A percentile compares a stretch with the other conserved stretches of the same genome.
These are phyloP conservation scores for Xylaria digitata DNA, from an alignment of 2,329 filamentous ascomycete species.

Conservation along the genomic window DNA sequence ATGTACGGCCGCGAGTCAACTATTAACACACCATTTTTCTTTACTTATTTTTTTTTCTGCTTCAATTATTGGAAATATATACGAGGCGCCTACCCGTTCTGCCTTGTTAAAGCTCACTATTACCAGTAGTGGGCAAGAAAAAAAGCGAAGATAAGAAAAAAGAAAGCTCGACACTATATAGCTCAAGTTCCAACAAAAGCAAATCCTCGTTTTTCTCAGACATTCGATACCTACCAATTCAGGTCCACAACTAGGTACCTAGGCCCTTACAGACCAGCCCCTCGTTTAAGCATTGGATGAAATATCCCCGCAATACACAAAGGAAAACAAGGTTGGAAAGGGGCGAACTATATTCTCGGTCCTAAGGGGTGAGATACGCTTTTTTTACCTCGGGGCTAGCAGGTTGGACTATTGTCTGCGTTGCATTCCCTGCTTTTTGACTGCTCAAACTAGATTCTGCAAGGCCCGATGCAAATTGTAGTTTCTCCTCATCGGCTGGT, in stretches of 20 bases:
- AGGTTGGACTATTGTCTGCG: not conserved
- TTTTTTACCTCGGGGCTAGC: constrained; percentile 3
- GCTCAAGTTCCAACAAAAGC: not conserved
- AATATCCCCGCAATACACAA: not conserved
- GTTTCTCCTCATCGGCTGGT: not conserved
- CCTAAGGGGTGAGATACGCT: not conserved
- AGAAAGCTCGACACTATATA: not conserved
- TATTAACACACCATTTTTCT: no score
- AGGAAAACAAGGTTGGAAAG: constrained; percentile 7
- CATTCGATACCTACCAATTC: not conserved
- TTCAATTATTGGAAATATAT: not conserved
- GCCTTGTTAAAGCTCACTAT: not conserved
- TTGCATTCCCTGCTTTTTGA: not conserved
- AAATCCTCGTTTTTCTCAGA: not conserved
- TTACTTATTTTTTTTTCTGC: not conserved
- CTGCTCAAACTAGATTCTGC: not conserved
- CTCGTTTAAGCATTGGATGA: not conserved
- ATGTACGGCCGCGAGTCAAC: not conserved
- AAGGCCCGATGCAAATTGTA: not conserved
- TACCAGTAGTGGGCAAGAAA: not conserved
- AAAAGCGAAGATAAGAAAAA: not conserved
- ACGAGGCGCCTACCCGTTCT: not conserved
- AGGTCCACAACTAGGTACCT: not conserved
- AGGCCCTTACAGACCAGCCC: not conserved
- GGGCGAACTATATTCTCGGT: not conserved